Conservation (phyloP, 1,284 basidiomycete species). For the Phellinidium pouzarii region DNA sequence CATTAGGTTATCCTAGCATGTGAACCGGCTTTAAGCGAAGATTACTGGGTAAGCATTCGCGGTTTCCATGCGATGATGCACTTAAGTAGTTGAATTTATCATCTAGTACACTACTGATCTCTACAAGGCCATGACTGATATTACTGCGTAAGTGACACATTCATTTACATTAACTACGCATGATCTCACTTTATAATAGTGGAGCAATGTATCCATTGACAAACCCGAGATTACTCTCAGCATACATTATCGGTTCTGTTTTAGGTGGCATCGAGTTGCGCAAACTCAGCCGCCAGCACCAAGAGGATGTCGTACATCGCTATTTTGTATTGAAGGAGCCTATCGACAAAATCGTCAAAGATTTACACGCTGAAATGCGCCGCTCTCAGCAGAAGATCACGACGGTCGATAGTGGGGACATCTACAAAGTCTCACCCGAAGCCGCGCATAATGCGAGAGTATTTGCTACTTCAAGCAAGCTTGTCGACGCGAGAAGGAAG, state of each 20-base stretch:
- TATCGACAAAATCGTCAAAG: slow-evolving; percentile 1
- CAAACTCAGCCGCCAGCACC: slow-evolving; percentile 36
- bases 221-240: slow-evolving; percentile 43
- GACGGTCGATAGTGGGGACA: neutral
- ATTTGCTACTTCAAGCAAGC: neutral
- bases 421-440: slow-evolving; percentile 2
- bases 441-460: neutral
- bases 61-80: neutral
- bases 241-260: slow-evolving; percentile 49
- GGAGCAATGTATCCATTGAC: slow-evolving; percentile 43
- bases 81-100: neutral
- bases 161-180: neutral
- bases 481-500: neutral
- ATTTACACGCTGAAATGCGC: neutral
- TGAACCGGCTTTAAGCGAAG: neutral
- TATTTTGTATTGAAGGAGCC: neutral
- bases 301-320: neutral
- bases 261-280: slow-evolving; percentile 54
- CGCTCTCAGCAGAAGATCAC: neutral
- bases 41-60: neutral
- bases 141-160: neutral
- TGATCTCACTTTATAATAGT: neutral
- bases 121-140: neutral
- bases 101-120: neutral
- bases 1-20: neutral